phyloP scores from a whole-genome alignment of 2,329 filamentous ascomycete genomes.

The Beauveria asiatica region DNA sequence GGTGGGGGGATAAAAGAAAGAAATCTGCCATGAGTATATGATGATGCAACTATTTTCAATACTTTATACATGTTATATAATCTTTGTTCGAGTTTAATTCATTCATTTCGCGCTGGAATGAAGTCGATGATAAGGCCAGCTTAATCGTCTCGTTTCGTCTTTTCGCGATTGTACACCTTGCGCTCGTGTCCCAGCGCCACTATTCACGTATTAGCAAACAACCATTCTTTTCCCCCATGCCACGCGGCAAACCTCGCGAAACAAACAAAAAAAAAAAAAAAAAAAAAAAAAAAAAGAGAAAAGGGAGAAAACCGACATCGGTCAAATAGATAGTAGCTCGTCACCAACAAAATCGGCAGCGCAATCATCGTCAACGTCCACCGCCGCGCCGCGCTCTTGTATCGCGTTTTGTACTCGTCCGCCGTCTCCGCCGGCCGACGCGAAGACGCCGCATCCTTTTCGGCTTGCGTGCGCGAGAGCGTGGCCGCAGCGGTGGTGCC shows the following conservation, averaged over 20 bases:
- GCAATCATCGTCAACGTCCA: conserved; percentile 42
- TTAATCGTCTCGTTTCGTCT: background rate
- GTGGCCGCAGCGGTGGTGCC: background rate
- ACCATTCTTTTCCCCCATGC: too few species aligned
- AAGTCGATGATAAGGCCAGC: background rate
- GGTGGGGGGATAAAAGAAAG: background rate
- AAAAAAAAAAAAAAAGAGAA: too few species aligned
- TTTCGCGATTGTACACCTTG: conserved; percentile 17
- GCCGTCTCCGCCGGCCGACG: conserved; percentile 13
- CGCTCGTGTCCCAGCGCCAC: conserved; percentile 24
- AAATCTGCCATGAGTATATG: background rate
- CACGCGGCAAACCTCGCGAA: background rate
- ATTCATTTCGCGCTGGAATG: background rate
- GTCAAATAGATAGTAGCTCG: conserved; percentile 46
- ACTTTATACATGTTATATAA: background rate
- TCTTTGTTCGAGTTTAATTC: too few species aligned
- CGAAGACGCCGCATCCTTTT: conserved; percentile 13
- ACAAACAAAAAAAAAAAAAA: background rate
- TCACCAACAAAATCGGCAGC: conserved; percentile 45
- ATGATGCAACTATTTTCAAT: background rate
- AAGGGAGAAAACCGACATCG: conserved; percentile 29
- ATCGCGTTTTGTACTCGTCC: conserved; percentile 33
- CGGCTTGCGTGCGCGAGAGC: conserved; percentile 14
- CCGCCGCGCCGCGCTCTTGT: conserved; percentile 35
- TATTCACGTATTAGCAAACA: conserved; percentile 7